A percentile compares a stretch with the other conserved stretches of the same genome.
These are phyloP conservation scores for Calonectria leucothoes DNA, from an alignment of 2,329 filamentous ascomycete genomes.

Conservation along the genomic window DNA sequence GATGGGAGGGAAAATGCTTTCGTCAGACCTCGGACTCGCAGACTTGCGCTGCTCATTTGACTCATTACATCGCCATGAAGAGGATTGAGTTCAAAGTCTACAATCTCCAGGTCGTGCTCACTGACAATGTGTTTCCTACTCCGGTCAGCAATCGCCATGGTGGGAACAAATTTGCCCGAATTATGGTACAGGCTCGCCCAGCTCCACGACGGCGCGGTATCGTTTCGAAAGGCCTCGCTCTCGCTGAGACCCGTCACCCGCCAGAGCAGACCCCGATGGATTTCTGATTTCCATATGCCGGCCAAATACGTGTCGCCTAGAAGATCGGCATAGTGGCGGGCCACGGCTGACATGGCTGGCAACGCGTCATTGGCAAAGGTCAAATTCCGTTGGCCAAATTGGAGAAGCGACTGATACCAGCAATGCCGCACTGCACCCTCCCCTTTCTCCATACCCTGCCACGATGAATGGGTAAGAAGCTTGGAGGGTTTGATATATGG, in stretches of 20 bases:
- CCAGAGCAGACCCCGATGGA: background rate
- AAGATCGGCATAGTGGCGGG: background rate
- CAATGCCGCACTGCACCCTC: background rate
- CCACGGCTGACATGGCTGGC: background rate
- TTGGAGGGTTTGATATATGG: background rate
- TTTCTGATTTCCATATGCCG: background rate
- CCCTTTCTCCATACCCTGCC: background rate
- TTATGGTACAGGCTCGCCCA: background rate
- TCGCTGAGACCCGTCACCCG: background rate
- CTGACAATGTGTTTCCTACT: background rate
- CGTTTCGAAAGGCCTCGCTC: background rate
- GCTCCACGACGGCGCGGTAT: background rate
- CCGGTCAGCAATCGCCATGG: background rate
- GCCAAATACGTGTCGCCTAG: background rate
- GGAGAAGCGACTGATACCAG: background rate
- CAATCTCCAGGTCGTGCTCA: background rate
- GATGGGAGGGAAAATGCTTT: background rate
- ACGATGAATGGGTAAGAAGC: background rate
- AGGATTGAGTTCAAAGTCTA: background rate
- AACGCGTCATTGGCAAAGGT: background rate
- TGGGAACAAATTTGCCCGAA: background rate
- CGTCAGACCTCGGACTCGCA: background rate
- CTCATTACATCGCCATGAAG: background rate
- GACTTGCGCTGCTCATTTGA: background rate
- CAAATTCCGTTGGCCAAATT: background rate